These are phyloP conservation scores for Pseudocercospora musae DNA, from an alignment of 2,329 filamentous ascomycete genomes.

Conservation along the genomic window DNA sequence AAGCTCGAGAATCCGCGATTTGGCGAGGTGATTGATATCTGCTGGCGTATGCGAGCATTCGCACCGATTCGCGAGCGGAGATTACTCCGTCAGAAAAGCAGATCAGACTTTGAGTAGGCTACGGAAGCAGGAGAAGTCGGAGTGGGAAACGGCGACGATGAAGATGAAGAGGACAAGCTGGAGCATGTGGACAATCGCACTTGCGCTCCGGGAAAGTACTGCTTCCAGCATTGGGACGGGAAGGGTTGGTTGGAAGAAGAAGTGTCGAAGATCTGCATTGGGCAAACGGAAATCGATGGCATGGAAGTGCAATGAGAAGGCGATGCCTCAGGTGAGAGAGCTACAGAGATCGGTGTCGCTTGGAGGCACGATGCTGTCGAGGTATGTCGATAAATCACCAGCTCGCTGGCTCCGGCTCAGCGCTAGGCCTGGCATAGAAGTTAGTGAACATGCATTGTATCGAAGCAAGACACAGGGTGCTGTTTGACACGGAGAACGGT, in stretches of 20 bases:
- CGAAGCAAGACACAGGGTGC: too few species aligned
- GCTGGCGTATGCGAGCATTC: background rate
- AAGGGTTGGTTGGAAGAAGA: background rate
- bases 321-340: too few species aligned
- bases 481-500: too few species aligned
- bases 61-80: background rate
- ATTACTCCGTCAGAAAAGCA: background rate
- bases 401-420: too few species aligned
- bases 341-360: too few species aligned
- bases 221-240: background rate
- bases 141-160: background rate
- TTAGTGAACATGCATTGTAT: too few species aligned
- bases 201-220: background rate
- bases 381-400: too few species aligned
- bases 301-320: background rate
- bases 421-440: too few species aligned
- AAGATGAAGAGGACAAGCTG: background rate
- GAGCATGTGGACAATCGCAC: background rate
- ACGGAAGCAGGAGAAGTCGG: background rate
- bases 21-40: background rate
- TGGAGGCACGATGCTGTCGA: too few species aligned
- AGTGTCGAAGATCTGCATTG: background rate
- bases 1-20: background rate
- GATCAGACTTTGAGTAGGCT: background rate
- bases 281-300: background rate